phyloP scores from a whole-genome alignment of 2,329 filamentous ascomycete genomes.

The Ophiocordyceps camponoti-floridani region DNA sequence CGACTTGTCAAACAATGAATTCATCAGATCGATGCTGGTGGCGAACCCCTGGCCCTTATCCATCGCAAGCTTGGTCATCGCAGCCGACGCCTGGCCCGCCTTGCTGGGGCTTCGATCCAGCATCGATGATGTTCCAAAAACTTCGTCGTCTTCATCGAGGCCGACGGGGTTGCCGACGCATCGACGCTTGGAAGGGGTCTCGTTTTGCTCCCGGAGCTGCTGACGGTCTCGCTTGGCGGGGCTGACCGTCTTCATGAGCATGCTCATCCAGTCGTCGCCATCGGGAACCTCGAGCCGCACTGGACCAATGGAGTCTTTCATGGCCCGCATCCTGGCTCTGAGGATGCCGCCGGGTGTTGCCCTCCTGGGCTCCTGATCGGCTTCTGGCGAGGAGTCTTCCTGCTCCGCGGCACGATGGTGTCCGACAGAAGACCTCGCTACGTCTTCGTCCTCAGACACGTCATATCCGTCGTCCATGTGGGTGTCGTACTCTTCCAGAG shows the following conservation, averaged over 20 bases:
- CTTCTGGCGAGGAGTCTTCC: conserved; percentile 36
- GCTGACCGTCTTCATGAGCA: conserved; percentile 84
- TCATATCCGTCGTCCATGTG: conserved; percentile 63
- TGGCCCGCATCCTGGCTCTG: conserved; percentile 44
- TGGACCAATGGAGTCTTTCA: conserved; percentile 41
- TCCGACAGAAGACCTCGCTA: conserved; percentile 62
- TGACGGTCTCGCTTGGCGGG: conserved; percentile 83
- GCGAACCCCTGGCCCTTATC: conserved; percentile 50
- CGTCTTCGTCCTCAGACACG: conserved; percentile 49
- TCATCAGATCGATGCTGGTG: conserved; percentile 91
- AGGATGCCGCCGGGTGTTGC: conserved; percentile 41
- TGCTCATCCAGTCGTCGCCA: conserved; percentile 82
- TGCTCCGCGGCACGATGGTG: conserved; percentile 64
- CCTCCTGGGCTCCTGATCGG: conserved; percentile 26
- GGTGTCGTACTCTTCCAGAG: conserved; percentile 31
- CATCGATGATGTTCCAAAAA: conserved; percentile 22
- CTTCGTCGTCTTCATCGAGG: conserved; percentile 26
- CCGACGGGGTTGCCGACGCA: conserved; percentile 9
- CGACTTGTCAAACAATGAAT: conserved; percentile 69
- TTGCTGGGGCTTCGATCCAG: conserved; percentile 16
- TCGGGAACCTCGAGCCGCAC: conserved; percentile 41
- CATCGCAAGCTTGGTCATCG: conserved; percentile 14
- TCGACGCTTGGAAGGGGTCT: conserved; percentile 24
- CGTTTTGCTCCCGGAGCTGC: conserved; percentile 41
- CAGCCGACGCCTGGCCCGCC: conserved; percentile 11